Conservation (phyloP, 225 moss, liverwort and hornwort species). For the Pleurozium schreberi region DNA sequence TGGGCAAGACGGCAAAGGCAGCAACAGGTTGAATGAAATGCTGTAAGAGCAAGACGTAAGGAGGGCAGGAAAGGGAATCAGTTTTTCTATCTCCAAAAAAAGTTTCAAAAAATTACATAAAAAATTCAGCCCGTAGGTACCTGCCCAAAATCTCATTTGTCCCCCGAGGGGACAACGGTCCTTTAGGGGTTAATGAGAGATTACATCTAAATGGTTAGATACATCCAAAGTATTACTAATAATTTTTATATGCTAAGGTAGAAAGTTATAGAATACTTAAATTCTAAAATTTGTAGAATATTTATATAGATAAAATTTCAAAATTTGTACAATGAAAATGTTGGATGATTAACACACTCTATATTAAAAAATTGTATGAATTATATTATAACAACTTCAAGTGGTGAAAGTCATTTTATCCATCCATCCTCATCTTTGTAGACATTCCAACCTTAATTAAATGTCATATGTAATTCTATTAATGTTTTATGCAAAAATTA, state of each 20-base stretch:
- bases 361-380: background rate
- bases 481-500: background rate
- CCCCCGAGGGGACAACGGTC: too few species aligned
- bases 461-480: background rate
- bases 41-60: too few species aligned
- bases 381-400: background rate
- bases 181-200: too few species aligned
- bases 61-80: too few species aligned
- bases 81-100: too few species aligned
- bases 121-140: too few species aligned
- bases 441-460: background rate
- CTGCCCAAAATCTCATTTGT: too few species aligned
- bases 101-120: too few species aligned
- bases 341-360: rapidly evolving
- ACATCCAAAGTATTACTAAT: background rate
- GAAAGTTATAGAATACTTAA: background rate
- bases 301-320: background rate
- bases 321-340: background rate
- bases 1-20: constrained; percentile 1
- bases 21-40: too few species aligned
- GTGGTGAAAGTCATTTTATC: background rate
- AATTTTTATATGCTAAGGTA: background rate
- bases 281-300: background rate
- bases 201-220: background rate
- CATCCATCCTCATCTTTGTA: background rate